Base-by-base conservation (phyloP, 202 grass and related monocot genomes). In the Musa balbisiana region DNA sequence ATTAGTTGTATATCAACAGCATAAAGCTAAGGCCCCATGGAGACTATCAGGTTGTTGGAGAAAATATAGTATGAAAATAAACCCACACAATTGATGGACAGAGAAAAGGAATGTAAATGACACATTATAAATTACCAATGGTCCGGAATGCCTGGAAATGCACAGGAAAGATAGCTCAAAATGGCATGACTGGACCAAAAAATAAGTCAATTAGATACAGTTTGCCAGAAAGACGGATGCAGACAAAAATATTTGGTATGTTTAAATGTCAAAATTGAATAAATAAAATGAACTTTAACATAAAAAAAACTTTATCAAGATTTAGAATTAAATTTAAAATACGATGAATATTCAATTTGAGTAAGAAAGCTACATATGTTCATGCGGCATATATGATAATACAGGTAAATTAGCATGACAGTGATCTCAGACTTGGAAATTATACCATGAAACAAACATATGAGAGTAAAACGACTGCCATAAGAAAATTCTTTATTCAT, bases 81-180 rank as follows among this genome's bases (percentile, higher is more conserved):
- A 72, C 11, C 2, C n/a, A 76, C 25, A 52, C 11, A 69, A 62
- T 80, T 50, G 54, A 80, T 64, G 13, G 19, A 72, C 27, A 73
- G 69, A 77, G 52, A 53, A 49, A 74, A 8, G 8, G 21, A 19
- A n/a, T 67, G 11, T 43, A 69, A 69, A 87, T 76, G 16, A 50
- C 67, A 62, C 22, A 67, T 27, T 67, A 9, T 19, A 78, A 83
- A 75, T 70, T 86, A 97, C 93, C 94, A 98, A 77, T 98, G 94
- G 29, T 93, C 90, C 55, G 87, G 74, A 80, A 93, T 67, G 5
- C 86, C 83, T 58, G 94, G 90, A 73, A 98, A 98, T 19, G 87
- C 85, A 10, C 76, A 83, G 20, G 83, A 76, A 51, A 98, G 86
- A 82, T 98, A 98, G 72, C 88, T 88, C 88, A 98, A 83, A 69